Evolutionary conservation across 2,329 filamentous ascomycete species (phyloP).

Genomic region (Trichophyton verrucosum): DNA sequence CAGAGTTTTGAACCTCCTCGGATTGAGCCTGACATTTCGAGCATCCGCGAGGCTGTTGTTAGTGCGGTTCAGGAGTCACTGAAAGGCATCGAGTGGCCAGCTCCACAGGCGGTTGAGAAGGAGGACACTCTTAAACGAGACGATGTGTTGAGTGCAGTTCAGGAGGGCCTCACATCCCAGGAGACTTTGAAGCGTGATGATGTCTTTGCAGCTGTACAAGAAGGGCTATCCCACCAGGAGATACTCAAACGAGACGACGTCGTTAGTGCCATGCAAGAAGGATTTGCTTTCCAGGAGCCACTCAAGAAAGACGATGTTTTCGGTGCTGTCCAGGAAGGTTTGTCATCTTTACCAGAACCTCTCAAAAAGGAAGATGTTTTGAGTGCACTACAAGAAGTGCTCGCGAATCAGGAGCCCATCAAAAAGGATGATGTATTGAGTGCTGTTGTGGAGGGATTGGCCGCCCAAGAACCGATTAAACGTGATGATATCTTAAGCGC

Average conservation of each 20-base stretch:
- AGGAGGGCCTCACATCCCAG: constrained; percentile 24
- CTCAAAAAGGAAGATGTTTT: constrained; percentile 17
- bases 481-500: constrained; percentile 17
- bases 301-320: constrained; percentile 59
- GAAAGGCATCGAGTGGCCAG: constrained; percentile 68
- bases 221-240: constrained; percentile 26
- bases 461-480: constrained; percentile 7
- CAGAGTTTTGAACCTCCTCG: constrained; percentile 66
- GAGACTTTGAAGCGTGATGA: constrained; percentile 39
- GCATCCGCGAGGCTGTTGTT: constrained; percentile 73
- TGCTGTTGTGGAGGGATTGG: constrained; percentile 69
- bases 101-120: constrained; percentile 32
- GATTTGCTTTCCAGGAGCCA: constrained; percentile 65
- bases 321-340: constrained; percentile 19
- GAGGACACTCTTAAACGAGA: constrained; percentile 13
- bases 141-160: constrained; percentile 18
- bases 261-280: constrained; percentile 62
- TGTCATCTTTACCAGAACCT: constrained; percentile 11
- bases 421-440: constrained; percentile 72
- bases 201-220: constrained; percentile 17
- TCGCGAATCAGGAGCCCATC: constrained; percentile 27
- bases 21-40: constrained; percentile 53
- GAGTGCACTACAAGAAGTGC: constrained; percentile 19
- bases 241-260: constrained; percentile 38
- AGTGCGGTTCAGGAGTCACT: constrained; percentile 74